phyloP scores from a whole-genome alignment of 164 flowering plant species.

The Magnolia changhungtana region DNA sequence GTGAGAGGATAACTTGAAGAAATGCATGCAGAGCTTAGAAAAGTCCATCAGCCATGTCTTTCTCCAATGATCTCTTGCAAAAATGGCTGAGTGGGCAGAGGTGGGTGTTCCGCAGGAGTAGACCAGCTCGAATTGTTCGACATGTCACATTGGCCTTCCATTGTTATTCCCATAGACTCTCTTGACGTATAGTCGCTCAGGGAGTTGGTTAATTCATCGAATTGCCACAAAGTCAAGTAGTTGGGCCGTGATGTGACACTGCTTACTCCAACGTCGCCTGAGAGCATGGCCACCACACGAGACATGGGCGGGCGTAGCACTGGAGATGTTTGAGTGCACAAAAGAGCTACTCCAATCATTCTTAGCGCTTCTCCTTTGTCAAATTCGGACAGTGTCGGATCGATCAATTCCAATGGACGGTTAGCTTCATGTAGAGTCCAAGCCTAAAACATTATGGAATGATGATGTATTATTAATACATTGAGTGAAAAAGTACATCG shows the following conservation, averaged over 20 bases:
- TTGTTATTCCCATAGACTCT: background rate
- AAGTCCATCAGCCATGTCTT: constrained; percentile 9
- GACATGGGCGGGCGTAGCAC: constrained; percentile 38
- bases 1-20: too few species aligned
- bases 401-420: constrained; percentile 35
- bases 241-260: constrained; percentile 30
- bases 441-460: constrained; percentile 25
- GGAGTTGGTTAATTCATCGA: constrained; percentile 27
- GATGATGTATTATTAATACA: too few species aligned
- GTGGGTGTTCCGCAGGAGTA: background rate
- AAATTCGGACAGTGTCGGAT: constrained; percentile 26
- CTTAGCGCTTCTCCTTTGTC: constrained; percentile 31
- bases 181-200: background rate
- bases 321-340: constrained; percentile 48
- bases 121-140: constrained; percentile 4
- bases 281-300: constrained; percentile 40
- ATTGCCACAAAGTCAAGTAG: constrained; percentile 35
- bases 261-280: constrained; percentile 43
- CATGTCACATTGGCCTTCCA: background rate
- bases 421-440: constrained; percentile 44
- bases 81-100: background rate
- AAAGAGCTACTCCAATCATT: constrained; percentile 37
- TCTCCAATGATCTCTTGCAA: constrained; percentile 15
- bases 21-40: background rate
- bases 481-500: too few species aligned